phyloP scores from a whole-genome alignment of 306 rosid genomes.

The Lablab purpureus region DNA sequence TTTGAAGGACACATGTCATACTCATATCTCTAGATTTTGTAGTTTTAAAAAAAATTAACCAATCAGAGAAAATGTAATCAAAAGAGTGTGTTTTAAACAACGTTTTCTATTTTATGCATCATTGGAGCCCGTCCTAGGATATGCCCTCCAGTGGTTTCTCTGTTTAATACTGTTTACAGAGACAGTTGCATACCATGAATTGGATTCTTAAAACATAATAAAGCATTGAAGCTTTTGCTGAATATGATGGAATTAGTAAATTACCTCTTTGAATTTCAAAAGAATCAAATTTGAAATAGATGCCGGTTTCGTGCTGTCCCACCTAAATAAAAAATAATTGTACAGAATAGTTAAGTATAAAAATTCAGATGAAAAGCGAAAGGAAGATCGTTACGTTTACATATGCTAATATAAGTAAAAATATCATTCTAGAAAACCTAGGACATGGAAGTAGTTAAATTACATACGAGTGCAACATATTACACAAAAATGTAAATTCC shows the following conservation, averaged over 20 bases:
- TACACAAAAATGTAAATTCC: conserved; percentile 11
- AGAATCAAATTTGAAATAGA: conserved; percentile 79
- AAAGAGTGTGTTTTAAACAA: no score
- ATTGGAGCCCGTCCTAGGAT: no score
- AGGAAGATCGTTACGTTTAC: neutral
- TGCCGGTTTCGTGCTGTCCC: conserved; percentile 84
- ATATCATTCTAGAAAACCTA: neutral
- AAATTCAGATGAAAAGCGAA: conserved; percentile 18
- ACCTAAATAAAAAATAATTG: conserved; percentile 57
- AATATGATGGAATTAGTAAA: conserved; percentile 23
- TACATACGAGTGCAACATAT: neutral
- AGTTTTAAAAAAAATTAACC: no score
- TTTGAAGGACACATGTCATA: no score
- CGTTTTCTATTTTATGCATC: no score
- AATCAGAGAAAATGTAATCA: no score
- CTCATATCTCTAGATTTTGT: no score
- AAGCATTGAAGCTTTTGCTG: conserved; percentile 30
- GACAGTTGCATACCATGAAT: conserved; percentile 20
- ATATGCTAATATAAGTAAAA: conserved; percentile 13
- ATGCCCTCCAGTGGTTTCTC: neutral
- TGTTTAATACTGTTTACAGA: neutral
- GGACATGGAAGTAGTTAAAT: conserved; percentile 27
- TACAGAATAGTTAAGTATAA: conserved; percentile 9
- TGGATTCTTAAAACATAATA: conserved; percentile 24
- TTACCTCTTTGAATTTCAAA: conserved; percentile 89